Base-by-base conservation (phyloP, 352 stramenopile genomes). In the Phytophthora constricta region DNA sequence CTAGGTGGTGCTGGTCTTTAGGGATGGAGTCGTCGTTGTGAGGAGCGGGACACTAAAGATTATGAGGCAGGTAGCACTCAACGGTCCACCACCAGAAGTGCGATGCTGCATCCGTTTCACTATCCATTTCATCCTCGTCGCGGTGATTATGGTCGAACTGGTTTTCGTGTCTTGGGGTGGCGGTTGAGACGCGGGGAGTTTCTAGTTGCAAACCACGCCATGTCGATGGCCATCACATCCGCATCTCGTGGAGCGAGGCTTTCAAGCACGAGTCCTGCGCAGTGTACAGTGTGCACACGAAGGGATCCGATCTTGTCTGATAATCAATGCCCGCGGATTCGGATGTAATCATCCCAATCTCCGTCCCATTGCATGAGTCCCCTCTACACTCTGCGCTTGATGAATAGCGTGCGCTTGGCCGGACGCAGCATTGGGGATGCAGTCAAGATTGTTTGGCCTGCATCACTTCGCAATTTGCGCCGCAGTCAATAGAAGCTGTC, bases 271-370 rank as follows among this genome's bases (percentile, higher is more conserved):
- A n/a, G n/a, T n/a, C n/a, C n/a, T n/a, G n/a, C n/a, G n/a, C n/a
- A n/a, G n/a, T n/a, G n/a, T n/a, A n/a, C n/a, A n/a, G n/a, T n/a
- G n/a, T n/a, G n/a, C n/a, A n/a, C n/a, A n/a, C n/a, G n/a, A n/a
- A n/a, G n/a, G n/a, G n/a, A n/a, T n/a, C n/a, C n/a, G 31, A 37
- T 11, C 31, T 7, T 7, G 31, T 11, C 31, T 59, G 50, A 50
- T 72, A 72, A 72, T 62, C 64, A 67, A 46, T 20, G 22, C 3
- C 57, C 31, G 64, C 58, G 42, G 27, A 72, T 68, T 67, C 27
- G 4, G 26, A 27, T 55, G 64, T 72, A 72, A 72, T 68, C 64
- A 72, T 25, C 34, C 11, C 22, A 34, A 23, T 47, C n/a, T 23
- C n/a, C 9, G 41, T 23, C 41, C 41, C 3, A 16, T 42, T 42